Evolutionary conservation across 257 asterid species (phyloP), one percentile per base, ranked within the genome.

Genomic region (Forsythia viridissima): DNA sequence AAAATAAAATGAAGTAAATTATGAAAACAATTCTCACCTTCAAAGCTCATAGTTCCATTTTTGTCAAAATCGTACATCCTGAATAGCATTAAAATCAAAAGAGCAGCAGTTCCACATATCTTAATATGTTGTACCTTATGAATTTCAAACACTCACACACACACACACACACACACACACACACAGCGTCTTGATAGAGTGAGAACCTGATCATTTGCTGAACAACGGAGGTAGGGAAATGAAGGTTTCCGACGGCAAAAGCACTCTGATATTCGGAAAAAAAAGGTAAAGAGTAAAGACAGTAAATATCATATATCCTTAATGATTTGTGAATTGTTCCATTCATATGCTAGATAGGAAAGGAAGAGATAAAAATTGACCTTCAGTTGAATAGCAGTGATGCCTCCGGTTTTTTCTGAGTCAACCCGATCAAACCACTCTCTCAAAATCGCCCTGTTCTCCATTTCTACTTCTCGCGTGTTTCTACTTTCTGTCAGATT

Each of bases 401-500:
- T 88, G 83, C 81, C 82, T 73, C 94, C 97, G 59, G 88, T 87
- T 77, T 74, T 84, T 11, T 84, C 80, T 30, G 94, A 88, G 88
- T 92, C 97, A 81, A 92, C 97, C 73, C 96, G 90, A 69, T 85
- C 93, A 78, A 87, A 92, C 97, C 97, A 92, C 84, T 92, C 96
- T 63, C 84, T 86, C 34, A 91, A 78, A 76, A 86, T 77, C 85
- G 88, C 87, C 67, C 81, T 85, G 83, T 83, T 88, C 82, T 90
- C 96, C 93, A 88, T 90, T n/a, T 18, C 73, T 51, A 8, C 40
- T 76, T 77, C 34, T 57, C 36, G 66, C 1, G 5, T 43, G 51
- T 43, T 41, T 41, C 44, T 8, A 12, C 51, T 5, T 12, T 43
- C 66, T 57, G 66, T 57, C 66, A 6, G 30, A 7, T n/a, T n/a